A percentile compares a stretch with the other conserved stretches of the same genome.
phyloP scores from a whole-genome alignment of 768 basidiomycete species.

The Cantharellus anzutake region DNA sequence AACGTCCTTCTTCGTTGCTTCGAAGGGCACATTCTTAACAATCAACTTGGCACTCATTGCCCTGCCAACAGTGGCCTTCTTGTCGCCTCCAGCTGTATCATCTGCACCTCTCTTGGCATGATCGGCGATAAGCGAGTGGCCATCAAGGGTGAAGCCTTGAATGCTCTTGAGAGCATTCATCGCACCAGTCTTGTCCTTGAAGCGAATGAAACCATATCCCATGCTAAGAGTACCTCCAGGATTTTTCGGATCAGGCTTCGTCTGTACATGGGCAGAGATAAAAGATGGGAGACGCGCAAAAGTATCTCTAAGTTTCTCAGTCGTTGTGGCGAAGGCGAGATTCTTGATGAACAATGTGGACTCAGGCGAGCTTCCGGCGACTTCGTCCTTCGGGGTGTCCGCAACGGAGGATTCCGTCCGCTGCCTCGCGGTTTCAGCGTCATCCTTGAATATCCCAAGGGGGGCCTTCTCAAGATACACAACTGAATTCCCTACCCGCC shows the following conservation, averaged over 20 bases:
- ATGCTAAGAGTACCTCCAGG: constrained; percentile 55
- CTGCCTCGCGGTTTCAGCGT: constrained; percentile 7
- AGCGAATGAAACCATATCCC: constrained; percentile 95
- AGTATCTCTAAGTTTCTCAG: constrained; percentile 45
- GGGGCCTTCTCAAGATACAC: constrained; percentile 91
- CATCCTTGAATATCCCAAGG: constrained; percentile 44
- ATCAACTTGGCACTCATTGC: constrained; percentile 81
- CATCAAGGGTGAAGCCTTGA: constrained; percentile 71
- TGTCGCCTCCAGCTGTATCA: constrained; percentile 26
- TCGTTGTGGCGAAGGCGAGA: constrained; percentile 77
- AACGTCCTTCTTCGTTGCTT: constrained; percentile 84
- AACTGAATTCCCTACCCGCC: constrained; percentile 73
- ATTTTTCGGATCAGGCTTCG: constrained; percentile 67
- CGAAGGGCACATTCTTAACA: constrained; percentile 97
- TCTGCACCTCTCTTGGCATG: constrained; percentile 69
- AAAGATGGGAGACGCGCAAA: constrained; percentile 65
- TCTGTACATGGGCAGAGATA: constrained; percentile 76
- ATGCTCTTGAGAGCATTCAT: constrained; percentile 54
- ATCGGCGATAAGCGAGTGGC: constrained; percentile 64
- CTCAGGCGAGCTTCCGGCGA: constrained; percentile 32
- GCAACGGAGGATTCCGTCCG: constrained; percentile 9
- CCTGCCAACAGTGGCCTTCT: constrained; percentile 25
- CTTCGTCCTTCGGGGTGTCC: constrained; percentile 19
- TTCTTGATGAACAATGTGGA: constrained; percentile 92
- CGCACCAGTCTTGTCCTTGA: constrained; percentile 56